phyloP scores from a whole-genome alignment of 108 stramenopile genomes.

The Nitzschia sp. region DNA sequence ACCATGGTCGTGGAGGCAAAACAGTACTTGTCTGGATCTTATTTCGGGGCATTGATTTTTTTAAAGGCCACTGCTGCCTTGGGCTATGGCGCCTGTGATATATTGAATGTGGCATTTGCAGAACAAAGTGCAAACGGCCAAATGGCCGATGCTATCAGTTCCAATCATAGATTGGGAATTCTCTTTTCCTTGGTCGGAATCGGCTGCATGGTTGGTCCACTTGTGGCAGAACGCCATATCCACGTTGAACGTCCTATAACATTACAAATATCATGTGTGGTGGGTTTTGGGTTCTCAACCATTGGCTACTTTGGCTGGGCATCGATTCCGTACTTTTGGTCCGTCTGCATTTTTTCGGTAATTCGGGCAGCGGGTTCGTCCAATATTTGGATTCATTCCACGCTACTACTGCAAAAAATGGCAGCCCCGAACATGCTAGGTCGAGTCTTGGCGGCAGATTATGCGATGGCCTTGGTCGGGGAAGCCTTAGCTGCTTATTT shows the following conservation, averaged over 20 bases:
- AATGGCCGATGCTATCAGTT: background rate
- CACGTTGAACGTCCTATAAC: conserved; percentile 46
- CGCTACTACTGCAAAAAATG: conserved; percentile 57
- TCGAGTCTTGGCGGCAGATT: conserved; percentile 64
- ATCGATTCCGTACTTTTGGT: conserved; percentile 28
- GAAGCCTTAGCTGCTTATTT: conserved; percentile 58
- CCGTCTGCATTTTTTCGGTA: conserved; percentile 32
- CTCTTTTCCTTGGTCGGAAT: conserved; percentile 65
- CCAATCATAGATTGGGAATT: conserved; percentile 49
- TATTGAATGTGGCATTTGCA: conserved; percentile 67
- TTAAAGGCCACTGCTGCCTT: conserved; percentile 50
- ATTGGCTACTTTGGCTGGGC: conserved; percentile 43
- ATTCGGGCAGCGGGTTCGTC: conserved; percentile 59
- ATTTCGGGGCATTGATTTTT: conserved; percentile 58
- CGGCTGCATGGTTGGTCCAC: conserved; percentile 68
- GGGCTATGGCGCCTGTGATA: conserved; percentile 56
- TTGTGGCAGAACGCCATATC: conserved; percentile 48
- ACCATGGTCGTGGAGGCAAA: conserved; percentile 51
- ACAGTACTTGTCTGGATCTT: conserved; percentile 45
- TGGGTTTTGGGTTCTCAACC: conserved; percentile 41
- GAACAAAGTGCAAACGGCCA: conserved; percentile 38
- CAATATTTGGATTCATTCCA: conserved; percentile 61
- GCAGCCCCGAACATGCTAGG: conserved; percentile 51
- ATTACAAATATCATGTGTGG: conserved; percentile 53
- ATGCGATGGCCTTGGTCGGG: conserved; percentile 54